These are phyloP conservation scores for Didymella keratinophila DNA, from an alignment of 2,329 filamentous ascomycete species.

Conservation along the genomic window DNA sequence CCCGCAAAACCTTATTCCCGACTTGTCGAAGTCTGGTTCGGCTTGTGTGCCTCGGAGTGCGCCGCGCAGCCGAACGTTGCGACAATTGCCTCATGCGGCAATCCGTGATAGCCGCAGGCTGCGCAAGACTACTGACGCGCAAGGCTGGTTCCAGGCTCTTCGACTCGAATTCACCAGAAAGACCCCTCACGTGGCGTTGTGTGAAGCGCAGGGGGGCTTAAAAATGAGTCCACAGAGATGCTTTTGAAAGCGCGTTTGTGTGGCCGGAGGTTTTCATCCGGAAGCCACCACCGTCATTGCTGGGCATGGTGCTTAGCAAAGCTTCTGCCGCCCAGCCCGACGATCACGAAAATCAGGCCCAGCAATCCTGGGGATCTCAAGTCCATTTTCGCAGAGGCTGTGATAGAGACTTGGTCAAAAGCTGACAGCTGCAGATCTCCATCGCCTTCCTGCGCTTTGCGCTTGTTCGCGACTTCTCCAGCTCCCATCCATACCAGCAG, in stretches of 20 bases:
- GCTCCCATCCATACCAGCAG: not conserved
- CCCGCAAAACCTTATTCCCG: not conserved
- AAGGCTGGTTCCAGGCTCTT: conserved; percentile 1
- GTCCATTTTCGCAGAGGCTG: not conserved
- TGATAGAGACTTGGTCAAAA: not conserved
- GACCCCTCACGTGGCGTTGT: conserved; percentile 6
- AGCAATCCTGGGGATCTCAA: not conserved
- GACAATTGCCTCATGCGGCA: not conserved
- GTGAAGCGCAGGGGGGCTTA: not conserved
- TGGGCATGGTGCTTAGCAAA: conserved; percentile 1
- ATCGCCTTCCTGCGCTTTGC: not conserved
- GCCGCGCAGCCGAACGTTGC: not conserved
- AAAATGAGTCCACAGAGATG: not conserved
- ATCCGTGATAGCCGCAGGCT: not conserved
- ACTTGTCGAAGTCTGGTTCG: not conserved
- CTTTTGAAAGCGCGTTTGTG: not conserved
- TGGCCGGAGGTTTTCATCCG: conserved; percentile 2
- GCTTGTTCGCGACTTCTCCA: not conserved
- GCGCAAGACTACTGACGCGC: not conserved
- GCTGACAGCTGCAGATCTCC: not conserved
- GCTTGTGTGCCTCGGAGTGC: not conserved
- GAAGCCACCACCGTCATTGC: conserved; percentile 11
- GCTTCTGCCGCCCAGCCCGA: not conserved
- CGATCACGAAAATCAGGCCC: not conserved
- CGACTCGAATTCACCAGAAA: not conserved